Percentiles rank a stretch among this genome's conserved stretches.
Evolutionary conservation across 768 basidiomycete genomes (phyloP).

Genomic region (Lentinula sp.): DNA sequence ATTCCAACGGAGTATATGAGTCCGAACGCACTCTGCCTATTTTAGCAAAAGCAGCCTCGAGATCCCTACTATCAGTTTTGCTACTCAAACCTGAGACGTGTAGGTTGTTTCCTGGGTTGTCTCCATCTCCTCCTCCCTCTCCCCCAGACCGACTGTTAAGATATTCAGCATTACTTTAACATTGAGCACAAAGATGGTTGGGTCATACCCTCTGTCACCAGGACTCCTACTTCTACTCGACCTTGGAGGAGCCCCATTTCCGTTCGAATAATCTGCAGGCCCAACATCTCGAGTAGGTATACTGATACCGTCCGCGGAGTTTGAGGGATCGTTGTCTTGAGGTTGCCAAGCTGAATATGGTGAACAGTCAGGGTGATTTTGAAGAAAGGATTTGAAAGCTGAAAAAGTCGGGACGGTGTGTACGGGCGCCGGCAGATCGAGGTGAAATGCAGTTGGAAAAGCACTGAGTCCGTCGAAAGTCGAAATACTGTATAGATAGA

Average conservation of each 20-base stretch:
- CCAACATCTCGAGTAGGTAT: conserved; percentile 56
- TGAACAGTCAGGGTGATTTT: conserved; percentile 21
- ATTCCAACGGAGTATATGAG: background rate
- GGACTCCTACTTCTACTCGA: conserved; percentile 82
- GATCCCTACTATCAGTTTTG: conserved; percentile 71
- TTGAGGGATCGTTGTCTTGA: conserved; percentile 45
- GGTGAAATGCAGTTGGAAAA: background rate
- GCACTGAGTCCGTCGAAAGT: background rate
- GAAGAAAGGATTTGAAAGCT: background rate
- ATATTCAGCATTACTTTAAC: background rate
- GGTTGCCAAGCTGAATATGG: conserved; percentile 71
- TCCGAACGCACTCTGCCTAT: conserved; percentile 66
- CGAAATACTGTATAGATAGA: background rate
- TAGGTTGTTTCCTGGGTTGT: conserved; percentile 65
- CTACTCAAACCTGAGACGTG: conserved; percentile 56
- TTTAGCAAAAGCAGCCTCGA: conserved; percentile 86
- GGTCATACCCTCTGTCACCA: conserved; percentile 50
- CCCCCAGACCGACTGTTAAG: conserved; percentile 33
- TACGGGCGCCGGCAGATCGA: background rate
- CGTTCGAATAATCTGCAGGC: conserved; percentile 34
- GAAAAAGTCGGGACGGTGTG: background rate
- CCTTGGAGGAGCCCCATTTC: conserved; percentile 49
- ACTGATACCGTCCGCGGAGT: conserved; percentile 53
- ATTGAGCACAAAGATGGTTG: conserved; percentile 8
- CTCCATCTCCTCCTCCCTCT: conserved; percentile 25